Conservation (phyloP, 805 yeast species). For the Pichia nanzhaoensis region DNA sequence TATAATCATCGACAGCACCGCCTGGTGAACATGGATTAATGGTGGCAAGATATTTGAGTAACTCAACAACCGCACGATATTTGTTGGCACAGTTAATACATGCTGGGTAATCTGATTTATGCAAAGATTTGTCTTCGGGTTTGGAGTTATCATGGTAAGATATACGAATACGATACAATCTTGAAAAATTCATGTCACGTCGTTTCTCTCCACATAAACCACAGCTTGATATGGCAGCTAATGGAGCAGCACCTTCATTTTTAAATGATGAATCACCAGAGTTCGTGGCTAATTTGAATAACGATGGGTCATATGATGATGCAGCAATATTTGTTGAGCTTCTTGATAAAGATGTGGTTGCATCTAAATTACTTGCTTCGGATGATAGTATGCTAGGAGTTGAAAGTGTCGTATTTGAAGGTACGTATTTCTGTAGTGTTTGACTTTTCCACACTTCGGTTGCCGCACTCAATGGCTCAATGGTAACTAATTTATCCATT, state of each 20-base stretch:
- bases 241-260: constrained; percentile 46
- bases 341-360: constrained; percentile 10
- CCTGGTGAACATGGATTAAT: constrained; percentile 6
- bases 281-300: constrained; percentile 5
- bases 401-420: constrained; percentile 8
- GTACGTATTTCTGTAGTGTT: constrained; percentile 10
- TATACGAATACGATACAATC: constrained; percentile 53
- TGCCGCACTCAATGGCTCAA: constrained; percentile 81
- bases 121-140: constrained; percentile 26
- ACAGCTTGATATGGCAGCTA: constrained; percentile 72
- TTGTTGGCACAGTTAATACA: constrained; percentile 79
- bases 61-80: constrained; percentile 75
- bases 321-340: constrained; percentile 11
- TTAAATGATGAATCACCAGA: constrained; percentile 13
- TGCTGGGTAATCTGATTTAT: constrained; percentile 48
- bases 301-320: constrained; percentile 11
- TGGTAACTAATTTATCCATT: constrained; percentile 71
- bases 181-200: constrained; percentile 63
- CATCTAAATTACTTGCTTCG: not conserved
- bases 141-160: not conserved
- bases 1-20: constrained; percentile 15
- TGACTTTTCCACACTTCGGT: constrained; percentile 61
- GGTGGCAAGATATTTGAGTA: constrained; percentile 54
- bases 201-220: constrained; percentile 79
- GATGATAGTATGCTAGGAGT: constrained; percentile 14